Evolutionary conservation across 1,284 basidiomycete genomes (phyloP).

Genomic region (Cryptococcus sp.): DNA sequence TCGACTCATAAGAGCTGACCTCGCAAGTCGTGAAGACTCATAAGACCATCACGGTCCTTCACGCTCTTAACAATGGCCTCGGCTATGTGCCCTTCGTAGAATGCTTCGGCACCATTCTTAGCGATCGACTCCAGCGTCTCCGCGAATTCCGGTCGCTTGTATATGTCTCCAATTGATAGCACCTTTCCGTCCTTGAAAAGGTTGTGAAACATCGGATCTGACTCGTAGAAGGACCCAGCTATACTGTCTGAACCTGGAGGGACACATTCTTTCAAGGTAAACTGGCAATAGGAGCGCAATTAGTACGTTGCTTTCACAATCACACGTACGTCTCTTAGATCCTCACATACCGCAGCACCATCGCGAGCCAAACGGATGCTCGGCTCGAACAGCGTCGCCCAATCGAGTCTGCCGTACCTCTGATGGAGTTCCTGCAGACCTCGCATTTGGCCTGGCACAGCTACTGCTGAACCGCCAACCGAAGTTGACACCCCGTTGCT

Average conservation of each 20-base stretch:
- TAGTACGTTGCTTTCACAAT: no score
- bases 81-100: slow-evolving; percentile 43
- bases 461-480: slow-evolving; percentile 35
- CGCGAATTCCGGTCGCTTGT: slow-evolving; percentile 39
- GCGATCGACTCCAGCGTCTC: slow-evolving; percentile 36
- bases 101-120: slow-evolving; percentile 33
- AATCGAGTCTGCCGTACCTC: slow-evolving; percentile 30
- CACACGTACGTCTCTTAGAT: slow-evolving; percentile 30
- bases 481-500: slow-evolving; percentile 16
- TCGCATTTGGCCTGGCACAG: slow-evolving; percentile 38
- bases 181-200: slow-evolving; percentile 32
- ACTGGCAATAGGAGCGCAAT: background rate
- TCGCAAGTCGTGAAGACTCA: slow-evolving; percentile 41
- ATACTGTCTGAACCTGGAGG: slow-evolving; percentile 11
- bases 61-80: slow-evolving; percentile 36
- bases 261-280: slow-evolving; percentile 5
- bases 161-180: slow-evolving; percentile 25
- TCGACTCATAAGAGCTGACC: slow-evolving; percentile 2
- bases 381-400: slow-evolving; percentile 28
- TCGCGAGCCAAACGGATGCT: slow-evolving; percentile 46
- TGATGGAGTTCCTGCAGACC: slow-evolving; percentile 35
- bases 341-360: slow-evolving; percentile 63
- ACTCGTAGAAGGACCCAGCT: slow-evolving; percentile 15
- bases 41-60: slow-evolving; percentile 32
- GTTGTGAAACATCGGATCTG: slow-evolving; percentile 15